phyloP scores from a whole-genome alignment of 2,329 filamentous ascomycete species.

The Arthrinium phaeospermum region DNA sequence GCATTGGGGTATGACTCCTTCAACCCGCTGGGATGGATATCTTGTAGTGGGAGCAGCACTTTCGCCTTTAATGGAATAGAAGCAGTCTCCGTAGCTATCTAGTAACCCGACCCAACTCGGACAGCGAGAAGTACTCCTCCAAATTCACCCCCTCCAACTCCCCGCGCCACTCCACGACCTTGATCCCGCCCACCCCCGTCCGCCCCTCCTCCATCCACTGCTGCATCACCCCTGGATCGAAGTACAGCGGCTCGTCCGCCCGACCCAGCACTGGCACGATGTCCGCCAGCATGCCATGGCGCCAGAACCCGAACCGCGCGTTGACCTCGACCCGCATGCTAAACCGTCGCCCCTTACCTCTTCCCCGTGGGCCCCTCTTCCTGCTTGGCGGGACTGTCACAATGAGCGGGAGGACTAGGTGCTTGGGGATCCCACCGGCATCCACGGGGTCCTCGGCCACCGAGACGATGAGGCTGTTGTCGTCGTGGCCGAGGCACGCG shows the following conservation, averaged over 20 bases:
- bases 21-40: too few species aligned
- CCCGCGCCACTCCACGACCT: neutral
- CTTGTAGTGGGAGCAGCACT: too few species aligned
- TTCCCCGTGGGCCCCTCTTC: too few species aligned
- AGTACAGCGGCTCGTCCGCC: neutral
- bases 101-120: neutral
- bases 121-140: neutral
- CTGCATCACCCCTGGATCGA: neutral
- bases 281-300: neutral
- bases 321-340: neutral
- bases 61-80: too few species aligned
- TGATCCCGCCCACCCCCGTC: neutral
- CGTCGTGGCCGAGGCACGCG: neutral
- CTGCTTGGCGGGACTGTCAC: neutral
- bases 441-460: neutral
- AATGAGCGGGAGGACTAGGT: neutral
- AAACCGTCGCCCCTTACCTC: neutral
- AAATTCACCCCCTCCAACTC: neutral
- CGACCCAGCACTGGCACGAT: neutral
- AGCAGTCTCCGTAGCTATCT: neutral
- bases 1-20: too few species aligned
- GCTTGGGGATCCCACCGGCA: neutral
- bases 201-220: neutral
- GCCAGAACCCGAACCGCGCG: neutral
- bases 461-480: neutral